A percentile compares a stretch with the other conserved stretches of the same genome.
Evolutionary conservation across 2,329 filamentous ascomycete genomes (phyloP).

Genomic region (Trichoderma polysporum): DNA sequence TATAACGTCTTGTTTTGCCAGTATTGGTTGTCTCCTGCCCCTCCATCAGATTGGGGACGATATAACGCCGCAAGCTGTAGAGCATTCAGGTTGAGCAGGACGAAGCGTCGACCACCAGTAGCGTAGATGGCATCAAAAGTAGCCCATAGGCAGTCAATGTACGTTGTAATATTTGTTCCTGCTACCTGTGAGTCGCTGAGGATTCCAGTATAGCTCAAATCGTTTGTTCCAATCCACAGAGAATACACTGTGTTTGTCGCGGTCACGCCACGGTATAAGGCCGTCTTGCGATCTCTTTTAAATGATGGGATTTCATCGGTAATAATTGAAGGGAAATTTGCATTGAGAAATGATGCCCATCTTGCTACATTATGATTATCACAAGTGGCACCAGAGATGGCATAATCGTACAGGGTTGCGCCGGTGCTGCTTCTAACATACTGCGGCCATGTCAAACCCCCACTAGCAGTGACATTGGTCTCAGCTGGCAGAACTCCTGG

Average conservation of each 20-base stretch:
- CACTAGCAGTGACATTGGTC: slow-evolving; percentile 51
- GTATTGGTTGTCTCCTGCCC: slow-evolving; percentile 35
- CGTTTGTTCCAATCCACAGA: slow-evolving; percentile 81
- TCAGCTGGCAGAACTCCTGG: not conserved
- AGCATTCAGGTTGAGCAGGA: slow-evolving; percentile 68
- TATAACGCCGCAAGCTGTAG: slow-evolving; percentile 68
- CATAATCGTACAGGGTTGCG: slow-evolving; percentile 64
- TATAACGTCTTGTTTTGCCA: slow-evolving; percentile 48
- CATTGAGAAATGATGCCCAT: slow-evolving; percentile 46
- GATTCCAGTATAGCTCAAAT: slow-evolving; percentile 66
- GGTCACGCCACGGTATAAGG: slow-evolving; percentile 43
- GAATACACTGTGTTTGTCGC: slow-evolving; percentile 66
- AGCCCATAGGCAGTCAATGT: slow-evolving; percentile 66
- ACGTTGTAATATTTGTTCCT: slow-evolving; percentile 61
- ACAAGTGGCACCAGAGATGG: slow-evolving; percentile 70
- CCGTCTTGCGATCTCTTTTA: slow-evolving; percentile 47
- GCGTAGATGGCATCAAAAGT: slow-evolving; percentile 63
- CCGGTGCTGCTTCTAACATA: slow-evolving; percentile 62
- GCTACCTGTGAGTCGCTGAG: slow-evolving; percentile 62
- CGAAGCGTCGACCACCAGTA: slow-evolving; percentile 67
- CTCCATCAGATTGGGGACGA: slow-evolving; percentile 29
- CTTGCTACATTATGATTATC: slow-evolving; percentile 66
- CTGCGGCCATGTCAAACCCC: slow-evolving; percentile 68
- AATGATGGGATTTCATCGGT: slow-evolving; percentile 62
- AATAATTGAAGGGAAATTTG: slow-evolving; percentile 59